Conservation (phyloP, 2,329 filamentous ascomycete species). For the Aspergillus sergii region DNA sequence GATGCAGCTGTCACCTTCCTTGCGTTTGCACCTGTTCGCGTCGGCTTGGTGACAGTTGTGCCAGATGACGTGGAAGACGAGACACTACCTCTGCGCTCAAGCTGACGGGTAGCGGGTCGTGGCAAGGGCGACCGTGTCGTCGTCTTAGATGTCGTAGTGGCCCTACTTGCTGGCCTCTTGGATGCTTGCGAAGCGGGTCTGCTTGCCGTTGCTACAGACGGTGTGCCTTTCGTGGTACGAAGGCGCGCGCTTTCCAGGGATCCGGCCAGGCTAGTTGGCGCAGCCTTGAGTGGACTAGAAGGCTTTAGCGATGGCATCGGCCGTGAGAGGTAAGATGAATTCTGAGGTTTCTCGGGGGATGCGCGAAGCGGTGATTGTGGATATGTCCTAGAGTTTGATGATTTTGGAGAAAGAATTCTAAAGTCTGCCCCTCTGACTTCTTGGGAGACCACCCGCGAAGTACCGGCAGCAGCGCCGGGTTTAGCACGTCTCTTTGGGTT, state of each 20-base stretch:
- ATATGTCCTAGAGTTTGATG: slow-evolving; percentile 73
- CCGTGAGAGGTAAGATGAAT: slow-evolving; percentile 61
- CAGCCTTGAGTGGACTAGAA: slow-evolving; percentile 42
- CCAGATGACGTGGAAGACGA: slow-evolving; percentile 42
- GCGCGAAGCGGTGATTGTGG: slow-evolving; percentile 58
- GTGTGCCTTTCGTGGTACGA: slow-evolving; percentile 28
- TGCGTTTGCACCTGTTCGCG: slow-evolving; percentile 29
- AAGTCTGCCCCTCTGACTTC: slow-evolving; percentile 50
- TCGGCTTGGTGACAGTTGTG: slow-evolving; percentile 40
- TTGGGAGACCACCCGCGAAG: slow-evolving; percentile 46
- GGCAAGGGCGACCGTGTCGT: slow-evolving; percentile 33
- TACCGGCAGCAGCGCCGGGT: slow-evolving; percentile 39
- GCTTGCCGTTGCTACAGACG: slow-evolving; percentile 30
- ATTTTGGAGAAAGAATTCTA: slow-evolving; percentile 78
- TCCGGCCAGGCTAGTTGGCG: slow-evolving; percentile 23
- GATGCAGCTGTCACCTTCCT: slow-evolving; percentile 34
- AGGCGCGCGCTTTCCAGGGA: slow-evolving; percentile 23
- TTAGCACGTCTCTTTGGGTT: slow-evolving; percentile 70
- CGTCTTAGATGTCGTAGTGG: slow-evolving; percentile 33
- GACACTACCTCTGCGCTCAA: slow-evolving; percentile 40
- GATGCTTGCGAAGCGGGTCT: slow-evolving; percentile 29
- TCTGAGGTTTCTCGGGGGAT: slow-evolving; percentile 45
- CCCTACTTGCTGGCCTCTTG: slow-evolving; percentile 34
- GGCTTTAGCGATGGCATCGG: slow-evolving; percentile 66
- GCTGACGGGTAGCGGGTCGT: slow-evolving; percentile 43